phyloP scores from a whole-genome alignment of 768 basidiomycete species.

The Leucosporidium creatinivorum region DNA sequence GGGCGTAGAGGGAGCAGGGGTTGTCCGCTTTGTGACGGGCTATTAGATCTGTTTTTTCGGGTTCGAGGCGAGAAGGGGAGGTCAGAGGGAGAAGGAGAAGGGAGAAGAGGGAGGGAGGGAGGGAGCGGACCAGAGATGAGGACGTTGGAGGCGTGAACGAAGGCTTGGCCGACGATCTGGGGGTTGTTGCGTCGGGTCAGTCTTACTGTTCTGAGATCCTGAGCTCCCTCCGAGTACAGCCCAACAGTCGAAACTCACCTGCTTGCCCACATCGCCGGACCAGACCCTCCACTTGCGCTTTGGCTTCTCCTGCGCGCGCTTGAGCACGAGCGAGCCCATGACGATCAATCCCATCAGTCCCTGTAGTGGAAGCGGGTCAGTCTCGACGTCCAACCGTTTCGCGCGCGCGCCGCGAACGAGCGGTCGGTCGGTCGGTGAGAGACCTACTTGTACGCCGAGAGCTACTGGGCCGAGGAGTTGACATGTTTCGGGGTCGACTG shows the following conservation, averaged over 20 bases:
- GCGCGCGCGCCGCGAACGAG: too few species aligned
- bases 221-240: too few species aligned
- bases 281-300: slow-evolving; percentile 91
- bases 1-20: slow-evolving; percentile 69
- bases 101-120: background rate
- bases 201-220: too few species aligned
- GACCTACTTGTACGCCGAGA: too few species aligned
- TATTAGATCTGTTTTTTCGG: slow-evolving; percentile 63
- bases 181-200: too few species aligned
- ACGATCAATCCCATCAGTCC: slow-evolving; percentile 52
- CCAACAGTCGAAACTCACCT: too few species aligned
- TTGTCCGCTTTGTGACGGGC: slow-evolving; percentile 65
- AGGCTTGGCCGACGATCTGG: slow-evolving; percentile 69
- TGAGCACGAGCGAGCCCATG: slow-evolving; percentile 75
- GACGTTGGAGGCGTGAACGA: slow-evolving; percentile 70
- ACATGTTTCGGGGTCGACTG: slow-evolving; percentile 47
- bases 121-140: background rate
- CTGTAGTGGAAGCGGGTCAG: slow-evolving; percentile 54
- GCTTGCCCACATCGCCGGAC: slow-evolving; percentile 45
- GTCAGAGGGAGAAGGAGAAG: background rate
- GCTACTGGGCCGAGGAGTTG: slow-evolving; percentile 50
- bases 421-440: too few species aligned
- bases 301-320: slow-evolving; percentile 75
- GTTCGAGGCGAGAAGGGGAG: slow-evolving; percentile 4
- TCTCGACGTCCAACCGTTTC: too few species aligned